Evolutionary conservation across 345 rosid genomes (phyloP), one percentile per base, ranked within the genome.

Genomic region (Pelargonium nanum): DNA sequence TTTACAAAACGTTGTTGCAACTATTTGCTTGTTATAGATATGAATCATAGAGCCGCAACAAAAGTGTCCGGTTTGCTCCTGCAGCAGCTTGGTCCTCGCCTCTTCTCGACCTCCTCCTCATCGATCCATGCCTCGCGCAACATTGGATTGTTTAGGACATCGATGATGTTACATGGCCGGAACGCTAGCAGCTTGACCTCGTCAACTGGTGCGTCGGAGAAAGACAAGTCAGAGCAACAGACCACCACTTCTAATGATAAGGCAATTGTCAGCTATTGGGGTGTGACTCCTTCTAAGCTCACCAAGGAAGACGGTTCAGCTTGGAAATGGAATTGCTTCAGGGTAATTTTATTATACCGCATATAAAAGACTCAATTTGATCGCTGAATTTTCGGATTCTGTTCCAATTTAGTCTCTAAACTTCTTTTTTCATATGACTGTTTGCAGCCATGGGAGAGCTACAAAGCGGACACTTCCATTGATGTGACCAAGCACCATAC

Each of bases 321-420:
- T 48, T 84, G 86, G 89, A 78, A 74, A 22, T 81, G 89, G 89
- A 81, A 80, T 56, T 75, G 85, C 66, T 84, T 84, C 62, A 78
- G 75, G 78, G 82, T 78, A 71, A n/a, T 4, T 28, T 51, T 15
- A 17, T 51, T 24, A 53, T 34, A 15, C 1, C 6, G 1, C 22
- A 15, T 45, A n/a, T 45, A 45, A 45, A 45, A 9, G 52, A 1
- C 1, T 2, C 15, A 45, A 45, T 45, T 52, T 53, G 21, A n/a
- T n/a, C n/a, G n/a, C n/a, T n/a, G n/a, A n/a, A n/a, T n/a, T n/a
- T n/a, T n/a, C n/a, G n/a, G n/a, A n/a, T n/a, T n/a, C n/a, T n/a
- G 4, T 48, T 53, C 7, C 8, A 21, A 15, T 8, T 17, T 2
- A 34, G 15, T 61, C 24, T 10, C 4, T n/a, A 24, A 40, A 28